Evolutionary conservation across 257 asterid species (phyloP).

Genomic region (Solanum habrochaites): DNA sequence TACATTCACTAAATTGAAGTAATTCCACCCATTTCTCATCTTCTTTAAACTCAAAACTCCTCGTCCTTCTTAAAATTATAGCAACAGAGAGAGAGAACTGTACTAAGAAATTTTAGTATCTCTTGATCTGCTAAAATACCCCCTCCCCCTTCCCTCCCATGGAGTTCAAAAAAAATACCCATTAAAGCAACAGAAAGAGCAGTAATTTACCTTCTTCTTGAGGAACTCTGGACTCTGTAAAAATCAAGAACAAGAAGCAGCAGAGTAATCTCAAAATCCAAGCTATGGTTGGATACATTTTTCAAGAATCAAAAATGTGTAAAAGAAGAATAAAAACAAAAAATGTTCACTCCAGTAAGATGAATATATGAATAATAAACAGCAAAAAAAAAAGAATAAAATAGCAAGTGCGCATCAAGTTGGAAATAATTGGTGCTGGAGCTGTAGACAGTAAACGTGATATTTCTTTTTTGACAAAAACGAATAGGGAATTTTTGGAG

Average conservation of each 20-base stretch:
- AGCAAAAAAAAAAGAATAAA: background rate
- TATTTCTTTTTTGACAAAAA: background rate
- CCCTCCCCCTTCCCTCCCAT: background rate
- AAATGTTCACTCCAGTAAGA: background rate
- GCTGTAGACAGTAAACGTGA: background rate
- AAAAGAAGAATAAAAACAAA: background rate
- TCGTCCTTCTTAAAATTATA: background rate
- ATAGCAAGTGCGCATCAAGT: background rate
- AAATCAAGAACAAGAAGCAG: conserved; percentile 3
- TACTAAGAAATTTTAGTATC: background rate
- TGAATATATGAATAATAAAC: background rate
- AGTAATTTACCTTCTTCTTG: conserved; percentile 15
- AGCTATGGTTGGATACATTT: background rate
- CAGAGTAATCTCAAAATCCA: conserved; percentile 3
- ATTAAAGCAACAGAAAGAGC: background rate
- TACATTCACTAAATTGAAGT: background rate
- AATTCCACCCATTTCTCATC: background rate
- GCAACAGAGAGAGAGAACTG: background rate
- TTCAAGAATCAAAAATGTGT: background rate
- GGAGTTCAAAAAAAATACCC: background rate
- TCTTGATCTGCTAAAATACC: background rate
- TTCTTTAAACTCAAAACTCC: background rate
- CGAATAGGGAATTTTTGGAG: background rate
- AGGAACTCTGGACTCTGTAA: conserved; percentile 10
- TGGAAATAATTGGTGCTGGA: background rate